phyloP scores from a whole-genome alignment of 495 filamentous ascomycete species.

The Clohesyomyces aquaticus region DNA sequence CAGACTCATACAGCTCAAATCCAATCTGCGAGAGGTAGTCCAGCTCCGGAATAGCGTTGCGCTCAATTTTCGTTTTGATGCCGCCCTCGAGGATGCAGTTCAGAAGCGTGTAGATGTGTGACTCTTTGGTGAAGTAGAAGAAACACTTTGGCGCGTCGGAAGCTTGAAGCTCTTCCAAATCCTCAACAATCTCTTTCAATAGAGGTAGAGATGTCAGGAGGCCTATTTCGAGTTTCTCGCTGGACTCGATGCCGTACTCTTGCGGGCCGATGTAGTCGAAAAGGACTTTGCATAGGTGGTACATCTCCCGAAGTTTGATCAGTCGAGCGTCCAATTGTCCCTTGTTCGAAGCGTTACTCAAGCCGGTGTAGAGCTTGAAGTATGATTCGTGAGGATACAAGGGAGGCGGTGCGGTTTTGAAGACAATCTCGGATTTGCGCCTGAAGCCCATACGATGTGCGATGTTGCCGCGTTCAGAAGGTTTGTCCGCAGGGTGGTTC shows the following conservation, averaged over 20 bases:
- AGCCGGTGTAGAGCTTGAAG: conserved; percentile 84
- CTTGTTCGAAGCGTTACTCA: conserved; percentile 61
- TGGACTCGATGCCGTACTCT: conserved; percentile 92
- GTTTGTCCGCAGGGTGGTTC: conserved; percentile 15
- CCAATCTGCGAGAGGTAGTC: conserved; percentile 98
- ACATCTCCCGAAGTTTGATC: conserved; percentile 86
- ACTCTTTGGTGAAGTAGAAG: conserved; percentile 99
- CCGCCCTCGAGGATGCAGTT: conserved; percentile 98
- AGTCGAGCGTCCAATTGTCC: conserved; percentile 83
- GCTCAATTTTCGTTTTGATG: conserved; percentile 86
- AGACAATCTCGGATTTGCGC: conserved; percentile 41
- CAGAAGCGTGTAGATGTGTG: conserved; percentile 94
- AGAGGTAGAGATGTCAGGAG: conserved; percentile 90
- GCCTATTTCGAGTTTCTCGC: conserved; percentile 96
- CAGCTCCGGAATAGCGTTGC: conserved; percentile 91
- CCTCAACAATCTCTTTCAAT: conserved; percentile 91
- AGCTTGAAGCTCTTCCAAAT: conserved; percentile 97
- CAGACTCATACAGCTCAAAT: conserved; percentile 95
- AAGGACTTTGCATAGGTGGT: conserved; percentile 87
- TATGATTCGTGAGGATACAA: conserved; percentile 62
- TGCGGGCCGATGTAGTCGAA: conserved; percentile 99
- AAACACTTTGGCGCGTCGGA: conserved; percentile 91
- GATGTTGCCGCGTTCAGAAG: conserved; percentile 36
- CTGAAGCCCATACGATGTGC: conserved; percentile 49
- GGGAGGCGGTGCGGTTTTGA: conserved; percentile 14